These are phyloP conservation scores for Paramecium tetraurelia DNA, from an alignment of 73 alveolate species.

Conservation along the genomic window DNA sequence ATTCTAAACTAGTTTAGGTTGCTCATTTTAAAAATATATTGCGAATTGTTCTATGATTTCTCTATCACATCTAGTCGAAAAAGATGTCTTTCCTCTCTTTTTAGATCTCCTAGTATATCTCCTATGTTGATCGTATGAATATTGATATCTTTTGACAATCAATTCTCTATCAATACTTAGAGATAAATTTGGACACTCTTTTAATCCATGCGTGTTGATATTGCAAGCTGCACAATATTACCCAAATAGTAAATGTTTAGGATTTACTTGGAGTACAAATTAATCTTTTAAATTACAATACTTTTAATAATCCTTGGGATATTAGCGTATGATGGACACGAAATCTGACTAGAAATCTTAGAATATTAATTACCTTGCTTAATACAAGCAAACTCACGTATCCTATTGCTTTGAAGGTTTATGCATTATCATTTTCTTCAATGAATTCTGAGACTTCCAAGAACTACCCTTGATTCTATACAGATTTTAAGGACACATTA, in stretches of 20 bases:
- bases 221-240: not conserved
- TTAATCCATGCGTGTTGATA: not conserved
- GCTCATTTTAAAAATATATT: not conserved
- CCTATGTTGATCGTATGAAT: not conserved
- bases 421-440: not conserved
- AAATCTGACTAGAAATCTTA: not conserved
- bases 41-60: not conserved
- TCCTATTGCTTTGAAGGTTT: not conserved
- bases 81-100: not conserved
- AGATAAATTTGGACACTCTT: not conserved
- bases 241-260: not conserved
- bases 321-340: not conserved
- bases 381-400: slow-evolving; percentile 27
- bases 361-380: not conserved
- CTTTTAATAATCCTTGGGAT: not conserved
- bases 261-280: not conserved
- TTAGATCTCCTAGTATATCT: not conserved
- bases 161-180: not conserved
- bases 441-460: not conserved
- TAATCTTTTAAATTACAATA: not conserved
- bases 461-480: not conserved
- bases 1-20: not conserved
- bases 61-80: not conserved
- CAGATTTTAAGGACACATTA: not conserved
- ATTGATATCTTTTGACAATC: not conserved